Percentiles rank a stretch among this genome's conserved stretches.
Conservation (phyloP, 305 asterid species). For the Rubia peregrina region DNA sequence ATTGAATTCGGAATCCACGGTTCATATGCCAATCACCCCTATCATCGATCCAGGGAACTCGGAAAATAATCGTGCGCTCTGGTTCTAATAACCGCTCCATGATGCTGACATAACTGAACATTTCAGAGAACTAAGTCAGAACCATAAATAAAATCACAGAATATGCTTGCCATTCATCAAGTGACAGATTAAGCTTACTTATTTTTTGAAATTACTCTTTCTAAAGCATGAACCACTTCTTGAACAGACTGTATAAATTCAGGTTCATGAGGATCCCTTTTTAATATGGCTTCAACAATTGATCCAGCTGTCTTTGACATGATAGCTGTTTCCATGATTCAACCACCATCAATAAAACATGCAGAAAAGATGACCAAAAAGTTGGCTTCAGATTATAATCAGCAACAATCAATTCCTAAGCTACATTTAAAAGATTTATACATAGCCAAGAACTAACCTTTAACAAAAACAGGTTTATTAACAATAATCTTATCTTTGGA, state of each 20-base stretch:
- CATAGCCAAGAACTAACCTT: constrained; percentile 46
- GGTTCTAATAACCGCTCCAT: constrained; percentile 98
- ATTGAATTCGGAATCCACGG: constrained; percentile 92
- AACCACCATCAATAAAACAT: constrained; percentile 19
- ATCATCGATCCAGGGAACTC: constrained; percentile 98
- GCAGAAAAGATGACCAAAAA: not conserved
- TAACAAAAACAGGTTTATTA: constrained; percentile 86
- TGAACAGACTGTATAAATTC: constrained; percentile 92
- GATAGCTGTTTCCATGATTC: constrained; percentile 56
- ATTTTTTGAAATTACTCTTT: constrained; percentile 93
- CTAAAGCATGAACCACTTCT: constrained; percentile 94
- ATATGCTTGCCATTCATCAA: constrained; percentile 12
- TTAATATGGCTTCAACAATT: constrained; percentile 87
- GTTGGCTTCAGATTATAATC: not conserved
- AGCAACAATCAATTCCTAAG: not conserved
- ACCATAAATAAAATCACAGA: constrained; percentile 6
- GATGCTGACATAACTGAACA: constrained; percentile 67
- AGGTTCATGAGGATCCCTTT: constrained; percentile 92
- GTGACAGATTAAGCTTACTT: constrained; percentile 40
- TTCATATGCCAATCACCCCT: constrained; percentile 84
- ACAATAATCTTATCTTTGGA: constrained; percentile 79
- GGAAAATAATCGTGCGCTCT: constrained; percentile 76
- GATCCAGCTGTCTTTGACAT: constrained; percentile 99
- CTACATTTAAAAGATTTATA: not conserved
- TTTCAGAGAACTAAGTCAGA: constrained; percentile 18